phyloP scores from a whole-genome alignment of 2,329 filamentous ascomycete species.

The Aspergillus flavus region DNA sequence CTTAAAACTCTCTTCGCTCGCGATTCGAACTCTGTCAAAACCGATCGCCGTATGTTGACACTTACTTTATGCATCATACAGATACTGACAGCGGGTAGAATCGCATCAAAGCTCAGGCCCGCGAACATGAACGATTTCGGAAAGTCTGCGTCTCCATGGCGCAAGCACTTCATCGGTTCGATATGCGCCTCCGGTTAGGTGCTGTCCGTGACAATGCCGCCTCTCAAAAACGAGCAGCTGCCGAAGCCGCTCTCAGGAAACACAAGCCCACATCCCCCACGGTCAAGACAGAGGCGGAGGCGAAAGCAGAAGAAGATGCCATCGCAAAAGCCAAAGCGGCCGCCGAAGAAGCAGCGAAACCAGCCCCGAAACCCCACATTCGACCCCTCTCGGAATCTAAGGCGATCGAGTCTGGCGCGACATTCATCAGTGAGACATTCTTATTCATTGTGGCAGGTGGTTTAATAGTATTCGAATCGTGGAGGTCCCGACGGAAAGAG shows the following conservation, averaged over 20 bases:
- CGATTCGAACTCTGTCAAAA: conserved; percentile 67
- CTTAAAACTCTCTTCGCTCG: conserved; percentile 66
- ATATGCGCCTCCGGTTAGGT: conserved; percentile 69
- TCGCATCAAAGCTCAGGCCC: conserved; percentile 67
- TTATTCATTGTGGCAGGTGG: conserved; percentile 66
- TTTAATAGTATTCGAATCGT: conserved; percentile 65
- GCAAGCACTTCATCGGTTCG: conserved; percentile 65
- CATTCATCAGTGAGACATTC: conserved; percentile 69
- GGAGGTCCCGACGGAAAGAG: conserved; percentile 63
- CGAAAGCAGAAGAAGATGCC: conserved; percentile 57
- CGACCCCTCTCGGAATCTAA: conserved; percentile 67
- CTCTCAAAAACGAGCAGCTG: conserved; percentile 49
- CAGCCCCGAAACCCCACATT: conserved; percentile 56
- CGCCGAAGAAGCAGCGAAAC: conserved; percentile 50
- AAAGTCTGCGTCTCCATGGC: conserved; percentile 63
- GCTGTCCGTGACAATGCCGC: conserved; percentile 64
- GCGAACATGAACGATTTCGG: conserved; percentile 69
- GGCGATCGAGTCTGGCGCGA: conserved; percentile 69
- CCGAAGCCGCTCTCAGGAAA: conserved; percentile 57
- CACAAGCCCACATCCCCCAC: conserved; percentile 58
- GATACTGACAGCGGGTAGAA: conserved; percentile 53
- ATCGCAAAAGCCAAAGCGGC: conserved; percentile 47
- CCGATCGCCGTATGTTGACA: conserved; percentile 61
- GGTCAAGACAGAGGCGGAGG: conserved; percentile 64
- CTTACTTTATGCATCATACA: neutral